phyloP scores from a whole-genome alignment of 345 rosid species.

The Eucalyptus marginata region DNA sequence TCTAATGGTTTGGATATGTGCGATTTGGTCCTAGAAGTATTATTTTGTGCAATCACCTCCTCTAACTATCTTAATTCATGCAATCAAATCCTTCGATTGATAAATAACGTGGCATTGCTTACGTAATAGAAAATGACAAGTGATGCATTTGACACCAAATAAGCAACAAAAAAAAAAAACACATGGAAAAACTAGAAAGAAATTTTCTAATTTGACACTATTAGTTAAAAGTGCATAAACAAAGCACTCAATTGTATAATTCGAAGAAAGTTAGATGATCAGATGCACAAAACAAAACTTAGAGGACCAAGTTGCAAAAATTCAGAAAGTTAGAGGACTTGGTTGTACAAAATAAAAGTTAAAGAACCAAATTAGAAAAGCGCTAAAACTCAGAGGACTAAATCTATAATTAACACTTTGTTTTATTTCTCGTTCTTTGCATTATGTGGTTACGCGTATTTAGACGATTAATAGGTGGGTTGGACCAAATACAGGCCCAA shows the following conservation, averaged over 20 bases:
- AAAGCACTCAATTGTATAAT: neutral
- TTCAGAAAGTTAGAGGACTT: neutral
- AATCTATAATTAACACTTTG: neutral
- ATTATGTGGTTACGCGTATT: neutral
- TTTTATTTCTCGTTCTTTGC: neutral
- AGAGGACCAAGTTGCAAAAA: neutral
- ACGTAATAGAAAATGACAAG: neutral
- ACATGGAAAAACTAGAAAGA: no score
- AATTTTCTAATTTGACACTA: neutral
- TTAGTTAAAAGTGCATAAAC: neutral
- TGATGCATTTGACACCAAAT: neutral
- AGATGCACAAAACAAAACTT: neutral
- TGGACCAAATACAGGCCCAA: neutral
- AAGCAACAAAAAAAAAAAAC: neutral
- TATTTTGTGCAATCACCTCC: neutral
- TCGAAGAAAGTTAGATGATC: neutral
- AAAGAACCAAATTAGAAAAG: neutral
- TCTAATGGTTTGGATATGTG: neutral
- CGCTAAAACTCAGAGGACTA: neutral
- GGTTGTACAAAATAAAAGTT: neutral
- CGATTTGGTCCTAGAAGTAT: neutral
- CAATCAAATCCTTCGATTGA: neutral
- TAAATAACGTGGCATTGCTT: neutral
- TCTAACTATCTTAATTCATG: neutral
- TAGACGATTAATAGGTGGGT: neutral